A percentile compares a stretch with the other conserved stretches of the same genome.
phyloP scores from a whole-genome alignment of 2,329 filamentous ascomycete species.

The Botrytis squamosa region DNA sequence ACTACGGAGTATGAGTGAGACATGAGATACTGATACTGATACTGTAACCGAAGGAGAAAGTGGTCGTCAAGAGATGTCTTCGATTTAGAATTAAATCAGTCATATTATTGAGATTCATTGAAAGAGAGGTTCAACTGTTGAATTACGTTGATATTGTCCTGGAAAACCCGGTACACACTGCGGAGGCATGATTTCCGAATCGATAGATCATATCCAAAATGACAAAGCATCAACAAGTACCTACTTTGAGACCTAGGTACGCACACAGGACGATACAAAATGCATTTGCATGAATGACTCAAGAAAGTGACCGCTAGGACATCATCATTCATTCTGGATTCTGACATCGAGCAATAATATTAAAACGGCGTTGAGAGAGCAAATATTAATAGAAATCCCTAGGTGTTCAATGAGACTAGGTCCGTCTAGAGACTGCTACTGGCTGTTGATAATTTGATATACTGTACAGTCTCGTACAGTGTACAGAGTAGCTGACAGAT shows the following conservation, averaged over 20 bases:
- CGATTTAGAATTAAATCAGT: slow-evolving; percentile 1
- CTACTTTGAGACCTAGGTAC: neutral
- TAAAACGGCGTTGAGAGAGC: neutral
- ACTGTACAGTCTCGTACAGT: too few species aligned
- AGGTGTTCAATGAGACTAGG: neutral
- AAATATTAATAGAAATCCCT: slow-evolving; percentile 4
- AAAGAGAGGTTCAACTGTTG: neutral
- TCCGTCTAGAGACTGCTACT: neutral
- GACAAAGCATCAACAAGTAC: neutral
- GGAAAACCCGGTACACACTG: neutral
- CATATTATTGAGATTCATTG: neutral
- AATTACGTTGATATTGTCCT: neutral
- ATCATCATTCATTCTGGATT: neutral
- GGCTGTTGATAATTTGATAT: neutral
- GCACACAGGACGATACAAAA: neutral
- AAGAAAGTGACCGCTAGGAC: slow-evolving; percentile 10
- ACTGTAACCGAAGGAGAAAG: neutral
- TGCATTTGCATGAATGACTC: neutral
- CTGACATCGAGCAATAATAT: neutral
- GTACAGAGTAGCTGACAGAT: neutral
- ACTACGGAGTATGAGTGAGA: neutral
- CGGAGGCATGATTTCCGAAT: neutral
- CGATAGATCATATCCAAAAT: neutral
- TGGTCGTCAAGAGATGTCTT: neutral
- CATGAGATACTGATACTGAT: slow-evolving; percentile 18